Conservation (phyloP, 2,329 filamentous ascomycete genomes). For the Venturia oleaginea region DNA sequence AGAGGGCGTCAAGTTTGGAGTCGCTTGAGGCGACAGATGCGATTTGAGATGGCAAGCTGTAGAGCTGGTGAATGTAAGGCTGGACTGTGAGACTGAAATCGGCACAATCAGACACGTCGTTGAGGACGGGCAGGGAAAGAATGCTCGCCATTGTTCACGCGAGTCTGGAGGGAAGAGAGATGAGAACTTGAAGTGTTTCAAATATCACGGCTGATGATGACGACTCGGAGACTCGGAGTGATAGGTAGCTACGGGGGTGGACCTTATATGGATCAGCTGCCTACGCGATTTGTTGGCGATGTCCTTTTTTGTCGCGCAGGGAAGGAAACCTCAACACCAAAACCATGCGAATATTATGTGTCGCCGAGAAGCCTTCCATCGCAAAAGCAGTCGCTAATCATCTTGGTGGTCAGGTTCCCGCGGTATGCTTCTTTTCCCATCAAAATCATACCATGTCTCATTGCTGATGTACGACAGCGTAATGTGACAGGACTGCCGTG, state of each 20-base stretch:
- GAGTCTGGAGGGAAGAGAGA: neutral
- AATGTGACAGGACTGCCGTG: slow-evolving; percentile 60
- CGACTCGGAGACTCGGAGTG: neutral
- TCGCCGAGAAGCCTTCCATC: slow-evolving; percentile 87
- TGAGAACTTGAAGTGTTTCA: neutral
- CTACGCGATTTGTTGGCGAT: neutral
- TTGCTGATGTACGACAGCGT: slow-evolving; percentile 39
- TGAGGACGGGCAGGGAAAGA: slow-evolving; percentile 64
- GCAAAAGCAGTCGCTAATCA: slow-evolving; percentile 89
- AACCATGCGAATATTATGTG: slow-evolving; percentile 50
- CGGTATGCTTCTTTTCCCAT: slow-evolving; percentile 34
- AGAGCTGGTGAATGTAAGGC: slow-evolving; percentile 64
- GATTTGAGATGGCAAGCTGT: slow-evolving; percentile 33
- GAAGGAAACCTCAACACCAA: neutral
- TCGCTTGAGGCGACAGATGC: slow-evolving; percentile 34
- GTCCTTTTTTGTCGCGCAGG: no score
- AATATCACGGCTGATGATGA: neutral
- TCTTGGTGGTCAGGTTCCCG: slow-evolving; percentile 67
- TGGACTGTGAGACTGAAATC: slow-evolving; percentile 66
- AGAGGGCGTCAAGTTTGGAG: slow-evolving; percentile 52
- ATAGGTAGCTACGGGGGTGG: no score
- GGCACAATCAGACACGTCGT: slow-evolving; percentile 62
- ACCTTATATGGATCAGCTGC: neutral
- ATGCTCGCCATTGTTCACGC: slow-evolving; percentile 23
- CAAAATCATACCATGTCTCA: neutral